phyloP scores from a whole-genome alignment of 208 protist genomes.

The Histomonas meleagridis region DNA sequence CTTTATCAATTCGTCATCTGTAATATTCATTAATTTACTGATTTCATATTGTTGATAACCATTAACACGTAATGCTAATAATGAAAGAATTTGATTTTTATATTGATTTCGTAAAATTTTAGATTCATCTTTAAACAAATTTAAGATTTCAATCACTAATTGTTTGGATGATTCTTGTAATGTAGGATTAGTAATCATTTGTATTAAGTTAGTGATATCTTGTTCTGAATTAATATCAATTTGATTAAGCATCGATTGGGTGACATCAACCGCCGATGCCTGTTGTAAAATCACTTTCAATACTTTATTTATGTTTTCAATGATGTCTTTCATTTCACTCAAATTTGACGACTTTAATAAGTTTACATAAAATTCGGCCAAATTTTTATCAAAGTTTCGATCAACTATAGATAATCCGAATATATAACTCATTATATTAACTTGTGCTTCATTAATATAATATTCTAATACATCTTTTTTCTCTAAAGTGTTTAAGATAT shows the following conservation, averaged over 20 bases:
- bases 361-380: too few relatives aligned
- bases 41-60: not conserved
- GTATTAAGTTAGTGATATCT: not conserved
- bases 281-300: not conserved
- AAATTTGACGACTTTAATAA: too few relatives aligned
- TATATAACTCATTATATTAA: too few relatives aligned
- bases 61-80: not conserved
- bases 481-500: not conserved
- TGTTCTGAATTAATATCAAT: not conserved
- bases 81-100: not conserved
- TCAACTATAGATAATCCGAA: too few relatives aligned
- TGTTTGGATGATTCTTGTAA: not conserved
- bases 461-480: not conserved
- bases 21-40: not conserved
- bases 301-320: too few relatives aligned
- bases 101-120: not conserved
- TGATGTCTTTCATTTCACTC: too few relatives aligned
- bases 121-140: too few relatives aligned
- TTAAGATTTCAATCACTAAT: not conserved
- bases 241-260: not conserved
- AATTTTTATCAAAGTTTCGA: too few relatives aligned
- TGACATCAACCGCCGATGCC: not conserved
- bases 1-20: not conserved
- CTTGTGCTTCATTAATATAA: too few relatives aligned
- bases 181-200: not conserved